phyloP scores from a whole-genome alignment of 768 basidiomycete species.

The Lepiota brunneoincarnata region DNA sequence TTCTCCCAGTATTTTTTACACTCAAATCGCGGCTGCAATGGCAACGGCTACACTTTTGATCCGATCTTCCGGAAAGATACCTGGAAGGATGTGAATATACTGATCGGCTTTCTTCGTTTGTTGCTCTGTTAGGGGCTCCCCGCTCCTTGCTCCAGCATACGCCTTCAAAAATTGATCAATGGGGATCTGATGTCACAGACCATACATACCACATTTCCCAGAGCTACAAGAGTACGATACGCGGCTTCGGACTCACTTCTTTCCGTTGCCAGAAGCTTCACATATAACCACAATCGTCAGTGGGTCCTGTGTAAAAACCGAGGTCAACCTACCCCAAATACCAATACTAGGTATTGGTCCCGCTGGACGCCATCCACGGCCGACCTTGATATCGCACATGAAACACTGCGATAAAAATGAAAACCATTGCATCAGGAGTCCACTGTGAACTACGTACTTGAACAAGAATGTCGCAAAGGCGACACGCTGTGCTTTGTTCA shows the following conservation, averaged over 20 bases:
- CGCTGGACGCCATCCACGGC: constrained; percentile 38
- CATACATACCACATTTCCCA: constrained; percentile 66
- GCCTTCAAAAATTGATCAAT: constrained; percentile 34
- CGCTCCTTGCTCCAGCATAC: constrained; percentile 40
- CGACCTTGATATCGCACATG: constrained; percentile 51
- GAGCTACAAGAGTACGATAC: constrained; percentile 68
- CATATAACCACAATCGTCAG: neutral
- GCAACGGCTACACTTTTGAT: constrained; percentile 49
- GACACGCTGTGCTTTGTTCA: constrained; percentile 71
- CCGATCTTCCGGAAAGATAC: constrained; percentile 57
- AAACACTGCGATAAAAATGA: constrained; percentile 48
- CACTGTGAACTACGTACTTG: constrained; percentile 62
- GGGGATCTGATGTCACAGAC: neutral
- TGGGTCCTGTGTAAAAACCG: neutral
- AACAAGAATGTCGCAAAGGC: constrained; percentile 81
- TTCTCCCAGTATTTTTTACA: neutral
- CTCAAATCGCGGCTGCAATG: constrained; percentile 40
- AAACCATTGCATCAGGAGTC: neutral
- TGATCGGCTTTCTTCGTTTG: constrained; percentile 41
- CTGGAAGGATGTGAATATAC: constrained; percentile 36
- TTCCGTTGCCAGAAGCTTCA: constrained; percentile 47
- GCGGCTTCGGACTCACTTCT: constrained; percentile 62
- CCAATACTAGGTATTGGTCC: constrained; percentile 40
- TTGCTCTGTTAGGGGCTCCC: constrained; percentile 30
- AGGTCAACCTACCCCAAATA: constrained; percentile 40